Evolutionary conservation across 1,284 basidiomycete genomes (phyloP).

Genomic region (Leccinum pachyderme): DNA sequence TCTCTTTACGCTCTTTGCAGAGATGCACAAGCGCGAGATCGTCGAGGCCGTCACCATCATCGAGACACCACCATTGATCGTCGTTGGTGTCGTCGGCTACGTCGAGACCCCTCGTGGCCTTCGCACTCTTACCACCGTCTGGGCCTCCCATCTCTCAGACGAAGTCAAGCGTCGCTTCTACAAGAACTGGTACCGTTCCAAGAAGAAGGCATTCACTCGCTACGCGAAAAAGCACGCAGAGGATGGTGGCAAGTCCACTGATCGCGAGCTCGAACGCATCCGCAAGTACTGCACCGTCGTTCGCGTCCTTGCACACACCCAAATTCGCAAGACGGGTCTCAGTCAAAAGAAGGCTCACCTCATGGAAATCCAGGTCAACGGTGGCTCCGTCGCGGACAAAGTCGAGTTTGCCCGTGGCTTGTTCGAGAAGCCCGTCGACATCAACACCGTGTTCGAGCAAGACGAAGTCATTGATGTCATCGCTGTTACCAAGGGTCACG

Average conservation of each 20-base stretch:
- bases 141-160: constrained; percentile 80
- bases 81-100: constrained; percentile 99
- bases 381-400: constrained; percentile 96
- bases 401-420: constrained; percentile 94
- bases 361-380: constrained; percentile 99
- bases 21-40: constrained; percentile 99
- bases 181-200: constrained; percentile 99
- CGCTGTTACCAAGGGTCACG: constrained; percentile 99
- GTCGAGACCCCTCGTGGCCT: constrained; percentile 99
- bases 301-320: constrained; percentile 98
- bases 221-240: constrained; percentile 99
- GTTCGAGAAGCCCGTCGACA: constrained; percentile 97
- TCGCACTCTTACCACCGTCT: constrained; percentile 82
- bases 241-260: constrained; percentile 88
- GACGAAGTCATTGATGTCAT: constrained; percentile 98
- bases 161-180: constrained; percentile 99
- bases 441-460: constrained; percentile 89
- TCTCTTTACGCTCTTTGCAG: constrained; percentile 40
- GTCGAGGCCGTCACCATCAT: constrained; percentile 97
- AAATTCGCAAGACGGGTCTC: constrained; percentile 97
- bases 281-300: constrained; percentile 99
- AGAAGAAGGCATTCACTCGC: constrained; percentile 99
- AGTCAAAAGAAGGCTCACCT: constrained; percentile 99
- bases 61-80: constrained; percentile 97
- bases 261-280: constrained; percentile 98